These are phyloP conservation scores for Chlamydomonas incerta DNA, from an alignment of 139 green algal species.

Conservation along the genomic window DNA sequence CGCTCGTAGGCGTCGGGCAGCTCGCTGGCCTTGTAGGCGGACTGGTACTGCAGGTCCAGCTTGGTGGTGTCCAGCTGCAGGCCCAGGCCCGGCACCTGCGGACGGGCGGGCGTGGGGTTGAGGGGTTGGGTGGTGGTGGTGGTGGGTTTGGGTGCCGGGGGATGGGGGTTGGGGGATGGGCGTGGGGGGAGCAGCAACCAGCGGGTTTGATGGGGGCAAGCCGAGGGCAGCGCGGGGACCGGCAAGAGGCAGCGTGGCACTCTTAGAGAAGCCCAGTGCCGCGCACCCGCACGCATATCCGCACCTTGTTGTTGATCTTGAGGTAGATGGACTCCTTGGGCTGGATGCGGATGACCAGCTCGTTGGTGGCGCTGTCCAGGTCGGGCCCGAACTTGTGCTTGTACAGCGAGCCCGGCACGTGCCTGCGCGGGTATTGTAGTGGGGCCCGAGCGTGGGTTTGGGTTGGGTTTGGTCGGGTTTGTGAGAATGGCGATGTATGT, in stretches of 20 bases:
- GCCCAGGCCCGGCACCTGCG: slow-evolving; percentile 95
- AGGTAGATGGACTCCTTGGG: slow-evolving; percentile 98
- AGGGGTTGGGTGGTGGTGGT: not conserved
- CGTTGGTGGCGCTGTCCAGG: slow-evolving; percentile 90
- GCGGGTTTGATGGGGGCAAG: no score
- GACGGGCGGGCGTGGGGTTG: no score
- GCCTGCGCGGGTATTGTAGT: slow-evolving; percentile 71
- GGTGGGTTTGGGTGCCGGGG: not conserved
- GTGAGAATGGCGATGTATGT: no score
- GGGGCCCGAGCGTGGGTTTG: not conserved
- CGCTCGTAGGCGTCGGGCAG: slow-evolving; percentile 97
- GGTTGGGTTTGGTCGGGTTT: no score
- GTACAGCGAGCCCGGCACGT: slow-evolving; percentile 96
- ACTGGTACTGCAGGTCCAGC: slow-evolving; percentile 95
- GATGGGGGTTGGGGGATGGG: not conserved
- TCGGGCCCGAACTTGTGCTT: slow-evolving; percentile 81
- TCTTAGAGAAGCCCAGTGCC: no score
- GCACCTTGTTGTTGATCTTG: slow-evolving; percentile 99
- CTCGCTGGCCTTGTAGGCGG: slow-evolving; percentile 64
- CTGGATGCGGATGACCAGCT: slow-evolving; percentile 99
- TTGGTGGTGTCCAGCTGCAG: slow-evolving; percentile 90
- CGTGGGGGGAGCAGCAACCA: not conserved
- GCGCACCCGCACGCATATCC: no score
- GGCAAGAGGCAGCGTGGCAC: no score
- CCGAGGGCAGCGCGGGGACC: no score